Base-by-base conservation (phyloP, 2,329 filamentous ascomycete species). In the Talaromyces sp. region DNA sequence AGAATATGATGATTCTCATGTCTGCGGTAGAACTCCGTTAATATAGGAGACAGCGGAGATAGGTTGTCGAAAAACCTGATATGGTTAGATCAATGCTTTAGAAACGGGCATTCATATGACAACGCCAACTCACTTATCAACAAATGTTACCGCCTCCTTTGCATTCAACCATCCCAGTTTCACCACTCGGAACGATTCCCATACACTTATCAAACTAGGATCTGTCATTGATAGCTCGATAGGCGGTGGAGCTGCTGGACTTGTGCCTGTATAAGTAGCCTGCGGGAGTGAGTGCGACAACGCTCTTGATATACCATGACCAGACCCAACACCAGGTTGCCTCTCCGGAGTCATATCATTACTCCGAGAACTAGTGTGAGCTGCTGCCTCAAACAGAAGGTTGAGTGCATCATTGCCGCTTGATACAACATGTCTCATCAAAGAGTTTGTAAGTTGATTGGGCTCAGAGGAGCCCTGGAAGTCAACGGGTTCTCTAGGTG, bases 151-250 rank as follows among this genome's bases (percentile, higher is more conserved):
- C 9, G 82, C 83, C 68, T 86, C 83, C 45, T 80, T 76, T 0
- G 83, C 82, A 0, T 81, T 81, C 60, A 85, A 81, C 83, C 82
- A 85, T 0, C 83, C 83, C 79, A 83, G 82, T 63, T 79, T 80
- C 22, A 84, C 82, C 65, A 84, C 85, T 1, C 82, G 78, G 67
- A 80, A 82, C 0, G 75, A 73, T n/a, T 80, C 80, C 82, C 81
- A 84, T 31, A 80, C 70, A 24, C 76, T 74, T 6, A 82, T 69
- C 13, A 78, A 77, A 33, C 76, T 72, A 1, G 65, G 60, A 11
- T 70, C 69, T 16, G 67, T 68, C 33, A 68, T 60, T 13, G 67
- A 69, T 58, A 70, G 59, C 16, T 62, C 64, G 16, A 66, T 57
- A 31, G 66, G 63, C 6, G 66, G 52, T 13, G 63, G 66, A 16